These are phyloP conservation scores for Tetraselmis striata DNA, from an alignment of 139 green algal genomes.

Conservation along the genomic window DNA sequence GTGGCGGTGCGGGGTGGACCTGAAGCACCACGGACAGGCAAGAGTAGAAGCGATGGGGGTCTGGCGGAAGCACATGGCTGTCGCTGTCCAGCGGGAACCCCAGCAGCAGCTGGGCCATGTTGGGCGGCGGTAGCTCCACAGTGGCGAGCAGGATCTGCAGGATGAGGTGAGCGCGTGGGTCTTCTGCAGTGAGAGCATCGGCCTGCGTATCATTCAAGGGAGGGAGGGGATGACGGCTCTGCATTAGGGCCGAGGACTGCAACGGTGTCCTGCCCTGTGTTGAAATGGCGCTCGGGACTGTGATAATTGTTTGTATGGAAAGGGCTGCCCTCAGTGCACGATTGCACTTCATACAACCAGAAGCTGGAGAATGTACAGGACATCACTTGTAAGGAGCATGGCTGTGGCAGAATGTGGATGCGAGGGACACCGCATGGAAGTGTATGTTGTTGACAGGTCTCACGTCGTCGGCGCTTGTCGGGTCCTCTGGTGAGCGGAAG, in stretches of 20 bases:
- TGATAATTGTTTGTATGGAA: no score
- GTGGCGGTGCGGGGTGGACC: no score
- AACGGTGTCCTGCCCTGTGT: no score
- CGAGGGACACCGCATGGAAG: no score
- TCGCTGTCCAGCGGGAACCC: constrained; percentile 60
- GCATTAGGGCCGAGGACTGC: no score
- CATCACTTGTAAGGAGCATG: no score
- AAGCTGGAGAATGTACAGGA: neutral
- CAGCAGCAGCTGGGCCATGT: constrained; percentile 68
- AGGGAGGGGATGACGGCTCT: no score
- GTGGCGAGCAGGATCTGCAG: constrained; percentile 2
- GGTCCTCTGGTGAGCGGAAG: neutral
- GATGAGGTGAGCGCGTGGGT: neutral
- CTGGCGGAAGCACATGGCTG: constrained; percentile 15
- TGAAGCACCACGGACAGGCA: constrained; percentile 49
- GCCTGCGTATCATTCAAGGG: neutral
- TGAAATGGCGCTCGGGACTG: no score
- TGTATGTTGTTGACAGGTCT: no score
- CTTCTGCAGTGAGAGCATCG: neutral
- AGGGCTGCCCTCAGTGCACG: no score
- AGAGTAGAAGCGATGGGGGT: constrained; percentile 25
- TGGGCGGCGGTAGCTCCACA: constrained; percentile 35
- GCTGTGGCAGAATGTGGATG: neutral
- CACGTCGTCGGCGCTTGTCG: neutral
- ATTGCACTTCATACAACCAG: no score